Conservation (phyloP, 1,284 basidiomycete species). For the Microbotryum saponariae region DNA sequence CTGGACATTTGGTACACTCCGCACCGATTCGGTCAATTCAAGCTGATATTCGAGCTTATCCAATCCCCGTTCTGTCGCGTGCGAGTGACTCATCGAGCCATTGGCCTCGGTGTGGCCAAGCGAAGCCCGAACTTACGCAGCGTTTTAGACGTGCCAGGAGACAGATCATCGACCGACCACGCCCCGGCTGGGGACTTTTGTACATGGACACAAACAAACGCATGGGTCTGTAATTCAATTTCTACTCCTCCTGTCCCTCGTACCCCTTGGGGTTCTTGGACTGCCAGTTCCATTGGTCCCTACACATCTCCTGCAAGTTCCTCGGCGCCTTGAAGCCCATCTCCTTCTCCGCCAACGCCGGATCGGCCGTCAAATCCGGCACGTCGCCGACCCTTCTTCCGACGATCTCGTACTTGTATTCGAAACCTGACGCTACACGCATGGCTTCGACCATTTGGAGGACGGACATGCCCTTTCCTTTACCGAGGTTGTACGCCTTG, state of each 20-base stretch:
- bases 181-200: no score
- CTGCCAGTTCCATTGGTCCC: constrained; percentile 76
- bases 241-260: constrained; percentile 19
- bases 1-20: no score
- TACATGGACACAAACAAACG: no score
- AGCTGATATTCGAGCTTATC: no score
- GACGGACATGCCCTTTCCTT: constrained; percentile 85
- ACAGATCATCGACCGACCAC: no score
- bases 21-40: no score
- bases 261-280: constrained; percentile 44
- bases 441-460: constrained; percentile 93
- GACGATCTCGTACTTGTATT: constrained; percentile 83
- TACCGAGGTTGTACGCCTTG: constrained; percentile 95
- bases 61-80: no score
- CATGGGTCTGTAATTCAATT: no score
- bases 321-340: constrained; percentile 83
- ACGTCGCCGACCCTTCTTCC: constrained; percentile 89
- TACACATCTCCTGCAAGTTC: constrained; percentile 80
- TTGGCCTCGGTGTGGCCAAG: no score
- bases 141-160: no score
- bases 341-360: constrained; percentile 81
- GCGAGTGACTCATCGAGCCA: no score
- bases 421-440: constrained; percentile 79
- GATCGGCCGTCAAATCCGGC: constrained; percentile 92
- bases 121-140: no score